Base-by-base conservation (phyloP, 192 early-diverging fungal species). In the Entrophospora sp. region DNA sequence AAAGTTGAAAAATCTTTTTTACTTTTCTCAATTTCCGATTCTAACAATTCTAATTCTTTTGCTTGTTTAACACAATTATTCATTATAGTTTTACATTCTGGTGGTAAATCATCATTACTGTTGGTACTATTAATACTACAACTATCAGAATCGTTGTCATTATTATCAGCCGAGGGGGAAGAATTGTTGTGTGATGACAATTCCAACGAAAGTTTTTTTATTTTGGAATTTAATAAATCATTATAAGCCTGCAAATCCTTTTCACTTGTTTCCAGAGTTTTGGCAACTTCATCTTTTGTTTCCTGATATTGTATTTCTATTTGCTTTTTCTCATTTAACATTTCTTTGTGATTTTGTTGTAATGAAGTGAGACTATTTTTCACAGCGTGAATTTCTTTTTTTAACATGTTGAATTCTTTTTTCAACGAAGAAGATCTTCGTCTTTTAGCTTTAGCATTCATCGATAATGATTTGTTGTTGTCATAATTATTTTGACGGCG, bases 311-410 rank as follows among this genome's bases (percentile, higher is more conserved):
- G 49, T 42, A 42, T 20, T 55, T 66, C 64, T 0, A 66, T 22
- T 42, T 66, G 45, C 34, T 66, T 66, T 31, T 66, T 66, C n/a
- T 66, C 64, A 28, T 66, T 30, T 22, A 66, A 55, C 49, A 53
- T 53, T 55, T 12, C 25, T 4, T 37, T 42, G 10, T 53, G 64
- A 55, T 55, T 24, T 55, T 52, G 36, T 31, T 66, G 64, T 66
- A 66, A 53, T 2, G 49, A 32, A 8, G 35, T 24, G 4, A 66
- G 28, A 42, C 36, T 55, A 31, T 53, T 28, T 43, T 66, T 66
- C 14, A 66, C 64, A 10, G 27, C 25, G 10, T 66, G 49, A 53
- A 66, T 66, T 55, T 66, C 64, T 27, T 66, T 66, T n/a, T 38
- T 22, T 37, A 66, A 22, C 34, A 55, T 66, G 35, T 37, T 42